Evolutionary conservation across 192 early-diverging fungal species (phyloP).

Genomic region (Chytriomyces hyalinus): DNA sequence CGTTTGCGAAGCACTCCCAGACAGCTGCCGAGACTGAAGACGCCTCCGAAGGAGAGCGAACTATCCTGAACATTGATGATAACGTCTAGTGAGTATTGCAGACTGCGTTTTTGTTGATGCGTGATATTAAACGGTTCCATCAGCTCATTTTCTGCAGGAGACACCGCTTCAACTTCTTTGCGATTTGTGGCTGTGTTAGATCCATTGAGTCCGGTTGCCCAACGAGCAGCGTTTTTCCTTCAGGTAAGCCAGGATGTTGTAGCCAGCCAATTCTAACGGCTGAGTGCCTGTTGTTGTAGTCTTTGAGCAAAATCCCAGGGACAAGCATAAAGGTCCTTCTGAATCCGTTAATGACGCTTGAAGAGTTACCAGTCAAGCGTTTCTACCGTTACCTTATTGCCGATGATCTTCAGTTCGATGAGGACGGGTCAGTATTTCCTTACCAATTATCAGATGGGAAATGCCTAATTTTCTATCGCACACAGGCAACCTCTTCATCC

Average conservation of each 20-base stretch:
- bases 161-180: not conserved
- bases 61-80: constrained; percentile 7
- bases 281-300: constrained; percentile 10
- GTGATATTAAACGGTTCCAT: not conserved
- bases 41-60: not conserved
- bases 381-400: constrained; percentile 90
- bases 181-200: constrained; percentile 67
- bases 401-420: constrained; percentile 68
- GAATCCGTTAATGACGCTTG: constrained; percentile 59
- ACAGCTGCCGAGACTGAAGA: not conserved
- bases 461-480: not conserved
- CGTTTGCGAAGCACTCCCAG: not conserved
- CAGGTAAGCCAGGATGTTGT: constrained; percentile 36
- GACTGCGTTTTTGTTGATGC: not conserved
- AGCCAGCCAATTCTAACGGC: not conserved
- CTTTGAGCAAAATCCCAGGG: constrained; percentile 64
- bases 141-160: constrained; percentile 14
- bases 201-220: constrained; percentile 78
- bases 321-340: constrained; percentile 73
- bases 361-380: constrained; percentile 78
- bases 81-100: constrained; percentile 17
- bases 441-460: not conserved
- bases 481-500: constrained; percentile 35
- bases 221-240: constrained; percentile 79
- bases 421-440: constrained; percentile 24